Conservation (phyloP, 371 early-diverging fungal species). For the Apophysomyces elegans region DNA sequence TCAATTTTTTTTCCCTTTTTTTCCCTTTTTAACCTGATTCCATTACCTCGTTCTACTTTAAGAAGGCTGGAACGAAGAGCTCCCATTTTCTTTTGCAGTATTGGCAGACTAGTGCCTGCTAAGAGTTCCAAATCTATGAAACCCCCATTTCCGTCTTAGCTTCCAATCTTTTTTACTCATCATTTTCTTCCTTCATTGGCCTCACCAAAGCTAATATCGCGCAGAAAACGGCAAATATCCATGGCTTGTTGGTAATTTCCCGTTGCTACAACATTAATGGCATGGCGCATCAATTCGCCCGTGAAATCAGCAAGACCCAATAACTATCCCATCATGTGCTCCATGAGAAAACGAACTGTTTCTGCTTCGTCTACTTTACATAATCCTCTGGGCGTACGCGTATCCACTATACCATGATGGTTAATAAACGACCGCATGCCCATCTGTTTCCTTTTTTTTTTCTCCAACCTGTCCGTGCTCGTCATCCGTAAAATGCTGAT, state of each 20-base stretch:
- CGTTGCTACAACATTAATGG: constrained; percentile 56
- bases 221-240: constrained; percentile 51
- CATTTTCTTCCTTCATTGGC: too few relatives aligned
- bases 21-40: background rate
- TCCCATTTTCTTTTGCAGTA: constrained; percentile 35
- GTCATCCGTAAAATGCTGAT: constrained; percentile 47
- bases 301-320: constrained; percentile 72
- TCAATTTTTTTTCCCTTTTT: background rate
- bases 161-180: too few relatives aligned
- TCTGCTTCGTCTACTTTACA: constrained; percentile 16
- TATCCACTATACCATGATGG: constrained; percentile 23
- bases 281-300: constrained; percentile 73
- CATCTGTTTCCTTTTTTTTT: background rate
- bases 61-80: constrained; percentile 35
- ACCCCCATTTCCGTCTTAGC: background rate
- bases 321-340: constrained; percentile 14
- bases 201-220: constrained; percentile 46
- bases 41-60: constrained; percentile 46
- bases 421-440: background rate
- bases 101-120: constrained; percentile 30
- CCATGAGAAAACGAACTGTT: too few relatives aligned
- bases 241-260: constrained; percentile 52
- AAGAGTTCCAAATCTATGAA: constrained; percentile 40
- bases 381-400: constrained; percentile 60
- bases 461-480: constrained; percentile 28